Conservation (phyloP, 371 early-diverging fungal species). For the Apophysomyces trapeziformis region DNA sequence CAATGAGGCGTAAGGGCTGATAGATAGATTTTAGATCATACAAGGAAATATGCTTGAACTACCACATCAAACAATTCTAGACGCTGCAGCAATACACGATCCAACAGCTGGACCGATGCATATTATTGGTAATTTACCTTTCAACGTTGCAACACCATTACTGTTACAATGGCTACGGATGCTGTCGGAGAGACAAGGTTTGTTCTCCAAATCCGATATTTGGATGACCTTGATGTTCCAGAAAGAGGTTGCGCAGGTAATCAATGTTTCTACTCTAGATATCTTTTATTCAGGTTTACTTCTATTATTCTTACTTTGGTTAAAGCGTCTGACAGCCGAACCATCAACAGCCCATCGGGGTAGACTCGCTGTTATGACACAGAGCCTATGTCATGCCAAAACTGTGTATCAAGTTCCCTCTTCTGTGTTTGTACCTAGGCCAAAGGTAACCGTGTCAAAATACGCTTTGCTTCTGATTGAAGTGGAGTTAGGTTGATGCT, state of each 20-base stretch:
- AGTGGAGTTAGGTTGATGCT: slow-evolving; percentile 64
- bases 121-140: slow-evolving; percentile 83
- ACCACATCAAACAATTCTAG: slow-evolving; percentile 53
- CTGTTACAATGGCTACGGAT: slow-evolving; percentile 77
- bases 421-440: slow-evolving; percentile 73
- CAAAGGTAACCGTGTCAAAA: slow-evolving; percentile 44
- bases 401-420: slow-evolving; percentile 67
- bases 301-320: slow-evolving; percentile 6
- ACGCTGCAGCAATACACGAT: background rate
- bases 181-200: slow-evolving; percentile 56
- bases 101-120: slow-evolving; percentile 26
- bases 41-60: slow-evolving; percentile 72
- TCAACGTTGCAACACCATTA: slow-evolving; percentile 77
- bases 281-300: slow-evolving; percentile 1
- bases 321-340: slow-evolving; percentile 66
- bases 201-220: slow-evolving; percentile 59
- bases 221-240: slow-evolving; percentile 90
- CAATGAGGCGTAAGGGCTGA: background rate
- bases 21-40: slow-evolving; percentile 37
- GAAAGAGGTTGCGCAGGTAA: slow-evolving; percentile 79
- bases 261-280: slow-evolving; percentile 3
- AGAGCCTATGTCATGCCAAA: slow-evolving; percentile 70
- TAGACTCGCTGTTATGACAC: slow-evolving; percentile 76
- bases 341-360: slow-evolving; percentile 62
- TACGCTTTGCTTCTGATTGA: background rate